phyloP scores from a whole-genome alignment of 202 grass and related monocot genomes.

The Setaria viridis region DNA sequence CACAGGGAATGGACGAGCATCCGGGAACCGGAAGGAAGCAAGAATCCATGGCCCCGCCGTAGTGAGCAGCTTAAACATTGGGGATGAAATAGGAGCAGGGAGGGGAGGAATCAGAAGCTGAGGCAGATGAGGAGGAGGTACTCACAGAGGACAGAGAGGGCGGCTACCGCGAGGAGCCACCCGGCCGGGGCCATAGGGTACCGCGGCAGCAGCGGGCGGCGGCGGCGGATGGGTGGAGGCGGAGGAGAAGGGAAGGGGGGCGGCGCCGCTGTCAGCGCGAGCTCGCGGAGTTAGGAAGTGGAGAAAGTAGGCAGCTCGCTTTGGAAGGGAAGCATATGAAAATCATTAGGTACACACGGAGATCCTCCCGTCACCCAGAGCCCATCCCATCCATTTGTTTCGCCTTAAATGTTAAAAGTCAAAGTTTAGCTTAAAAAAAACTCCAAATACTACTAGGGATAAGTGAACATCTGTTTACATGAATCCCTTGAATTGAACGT shows the following conservation, averaged over 20 bases:
- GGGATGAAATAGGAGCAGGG: background rate
- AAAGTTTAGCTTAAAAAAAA: too few relatives aligned
- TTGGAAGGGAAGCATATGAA: background rate
- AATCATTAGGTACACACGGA: constrained; percentile 12
- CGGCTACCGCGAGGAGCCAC: constrained; percentile 35
- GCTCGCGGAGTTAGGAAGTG: background rate
- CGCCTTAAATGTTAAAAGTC: too few relatives aligned
- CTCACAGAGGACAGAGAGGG: constrained; percentile 56
- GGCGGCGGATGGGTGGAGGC: background rate
- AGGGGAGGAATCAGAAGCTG: background rate
- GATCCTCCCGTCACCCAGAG: background rate
- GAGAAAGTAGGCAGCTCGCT: constrained; percentile 20
- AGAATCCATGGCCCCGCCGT: background rate
- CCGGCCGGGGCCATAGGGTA: constrained; percentile 28
- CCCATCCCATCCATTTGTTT: too few relatives aligned
- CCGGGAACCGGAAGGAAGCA: background rate
- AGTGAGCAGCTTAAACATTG: background rate
- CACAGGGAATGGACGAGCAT: background rate
- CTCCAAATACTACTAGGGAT: too few relatives aligned
- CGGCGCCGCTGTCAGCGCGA: background rate
- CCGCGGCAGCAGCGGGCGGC: constrained; percentile 14
- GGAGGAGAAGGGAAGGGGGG: background rate
- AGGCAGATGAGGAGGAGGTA: constrained; percentile 14
- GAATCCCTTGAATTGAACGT: too few relatives aligned
- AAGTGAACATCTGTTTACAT: too few relatives aligned